Evolutionary conservation across 2,329 filamentous ascomycete species (phyloP), one percentile per base, ranked within the genome.

Genomic region (Neofusicoccum kwambonambiense): DNA sequence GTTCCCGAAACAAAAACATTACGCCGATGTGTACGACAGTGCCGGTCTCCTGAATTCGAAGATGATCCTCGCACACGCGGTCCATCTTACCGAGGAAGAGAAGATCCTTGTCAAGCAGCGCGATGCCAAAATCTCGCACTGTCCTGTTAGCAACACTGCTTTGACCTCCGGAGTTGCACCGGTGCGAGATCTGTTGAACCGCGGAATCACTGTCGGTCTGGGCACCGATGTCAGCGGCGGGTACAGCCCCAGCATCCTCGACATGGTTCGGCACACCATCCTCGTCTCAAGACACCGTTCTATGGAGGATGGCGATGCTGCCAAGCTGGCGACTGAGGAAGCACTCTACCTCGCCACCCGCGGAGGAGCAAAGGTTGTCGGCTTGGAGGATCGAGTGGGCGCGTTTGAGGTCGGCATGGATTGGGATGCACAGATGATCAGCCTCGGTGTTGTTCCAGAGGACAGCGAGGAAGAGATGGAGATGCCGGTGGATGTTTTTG

Each of bases 211-310:
- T 0, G 88, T 97, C 5, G 94, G 95, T 0, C 80, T 99, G 0
- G 95, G 95, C 0, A 98, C 94, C 0, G 95, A 99, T 76, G 88
- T 98, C 65, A 91, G 87, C 70, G 95, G 94, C 2, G 95, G 95
- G 0, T 97, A 94, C 75, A 91, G 88, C 64, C 84, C 91, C 0
- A 91, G 87, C 67, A 86, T 98, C 9, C 84, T 98, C 0, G 91
- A 95, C 69, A 89, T 92, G n/a, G 91, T 89, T 49, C 81, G 93
- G 13, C 91, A 95, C 72, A 92, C 94, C 0, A 85, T 88, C 58
- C 84, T 97, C 67, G 91, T 94, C 0, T 92, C 88, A 68, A 82
- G 93, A 35, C 87, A 90, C 81, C 80, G 90, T 52, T 85, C 89
- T 27, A 86, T 91, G 82, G 41, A 64, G n/a, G 52, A 61, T 19